Base-by-base conservation (phyloP, 495 filamentous ascomycete species). In the Tuber indicum region DNA sequence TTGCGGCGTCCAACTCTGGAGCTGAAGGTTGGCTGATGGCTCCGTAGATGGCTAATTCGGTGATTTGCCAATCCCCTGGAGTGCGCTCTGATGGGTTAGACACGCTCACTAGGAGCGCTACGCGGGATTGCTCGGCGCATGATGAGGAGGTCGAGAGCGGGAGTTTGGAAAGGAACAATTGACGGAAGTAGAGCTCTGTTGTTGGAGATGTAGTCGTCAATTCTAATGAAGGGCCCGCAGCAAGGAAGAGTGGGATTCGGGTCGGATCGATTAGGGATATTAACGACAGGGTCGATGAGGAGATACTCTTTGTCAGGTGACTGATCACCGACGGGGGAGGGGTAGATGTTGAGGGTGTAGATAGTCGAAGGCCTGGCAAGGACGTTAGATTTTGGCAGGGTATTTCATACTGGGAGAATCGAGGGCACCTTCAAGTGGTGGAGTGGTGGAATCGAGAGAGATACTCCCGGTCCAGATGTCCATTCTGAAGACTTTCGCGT, bases 241-340 rank as follows among this genome's bases (percentile, higher is more conserved):
- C 81, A 26, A 83, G 81, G 72, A 78, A 83, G 58, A 83, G 75
- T 19, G 81, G 81, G 47, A 83, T 79, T n/a, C 78, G 78, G 16
- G 78, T 81, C 8, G 81, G 81, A 47, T 82, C 81, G 44, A 83
- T 77, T 39, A 81, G 46, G 12, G 77, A 76, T 26, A 83, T 69
- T 46, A 76, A 71, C 2, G 81, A 81, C n/a, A 83, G 81, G 17
- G 69, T 75, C 16, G 78, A 75, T 6, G 81, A 78, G 45, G 81
- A 82, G 39, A 83, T 74, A 62, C 73, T 77, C 21, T 71, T 62
- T 9, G 74, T 80, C 7, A 83, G 81, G 66, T 83, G 81, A 3
- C 75, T 76, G 23, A 75, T 41, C 7, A 83, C 75, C 2, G 81
- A 83, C 0, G 81, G 46, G 21, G 81, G 73, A 17, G 81, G 71